phyloP scores from a whole-genome alignment of 192 early-diverging fungal genomes.

The Spinellus fusiger region DNA sequence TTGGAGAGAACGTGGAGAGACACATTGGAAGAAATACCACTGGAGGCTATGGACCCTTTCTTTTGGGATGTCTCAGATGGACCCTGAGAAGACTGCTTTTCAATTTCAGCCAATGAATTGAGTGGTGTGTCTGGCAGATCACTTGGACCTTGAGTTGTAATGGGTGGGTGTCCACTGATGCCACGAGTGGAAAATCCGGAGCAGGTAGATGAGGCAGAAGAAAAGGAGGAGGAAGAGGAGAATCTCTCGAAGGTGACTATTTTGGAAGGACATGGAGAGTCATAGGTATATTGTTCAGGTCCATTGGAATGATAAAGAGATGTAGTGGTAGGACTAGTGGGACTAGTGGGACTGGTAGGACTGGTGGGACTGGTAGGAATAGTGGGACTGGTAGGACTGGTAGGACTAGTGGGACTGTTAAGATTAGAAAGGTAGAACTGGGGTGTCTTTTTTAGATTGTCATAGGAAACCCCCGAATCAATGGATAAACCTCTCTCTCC shows the following conservation, averaged over 20 bases:
- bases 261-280: too few species aligned
- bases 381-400: background rate
- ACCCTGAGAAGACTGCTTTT: too few species aligned
- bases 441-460: background rate
- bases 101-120: too few species aligned
- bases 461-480: conserved; percentile 2
- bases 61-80: too few species aligned
- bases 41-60: background rate
- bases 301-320: too few species aligned
- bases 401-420: conserved; percentile 7
- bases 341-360: background rate
- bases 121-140: too few species aligned
- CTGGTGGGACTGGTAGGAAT: background rate
- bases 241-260: too few species aligned
- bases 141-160: too few species aligned
- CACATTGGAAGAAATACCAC: background rate
- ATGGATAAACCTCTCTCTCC: conserved; percentile 1
- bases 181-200: too few species aligned
- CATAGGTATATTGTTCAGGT: too few species aligned
- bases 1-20: background rate
- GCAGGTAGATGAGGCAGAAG: background rate
- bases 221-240: background rate
- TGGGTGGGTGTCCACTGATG: too few species aligned
- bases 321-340: too few species aligned
- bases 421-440: background rate